Evolutionary conservation across 257 asterid genomes (phyloP).

Genomic region (Leonotis leonurus): DNA sequence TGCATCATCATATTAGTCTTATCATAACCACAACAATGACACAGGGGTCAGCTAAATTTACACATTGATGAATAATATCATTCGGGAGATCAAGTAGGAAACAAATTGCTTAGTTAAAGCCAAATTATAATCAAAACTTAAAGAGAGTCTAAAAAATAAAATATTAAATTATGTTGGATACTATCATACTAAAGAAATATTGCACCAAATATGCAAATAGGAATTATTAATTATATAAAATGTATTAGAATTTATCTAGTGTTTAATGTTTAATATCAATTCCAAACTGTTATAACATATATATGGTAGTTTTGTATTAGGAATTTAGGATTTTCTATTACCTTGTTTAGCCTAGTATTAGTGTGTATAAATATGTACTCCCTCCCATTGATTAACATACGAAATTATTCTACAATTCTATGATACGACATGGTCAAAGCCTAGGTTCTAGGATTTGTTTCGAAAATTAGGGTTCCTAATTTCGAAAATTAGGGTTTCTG

Average conservation of each 20-base stretch:
- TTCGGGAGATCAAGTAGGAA: background rate
- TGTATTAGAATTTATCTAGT: background rate
- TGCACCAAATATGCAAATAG: background rate
- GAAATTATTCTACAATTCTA: too few species aligned
- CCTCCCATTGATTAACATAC: too few species aligned
- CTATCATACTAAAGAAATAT: background rate
- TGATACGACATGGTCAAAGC: too few species aligned
- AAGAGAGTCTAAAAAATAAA: background rate
- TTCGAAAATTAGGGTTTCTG: too few species aligned
- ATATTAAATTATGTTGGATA: background rate
- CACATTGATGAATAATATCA: conserved; percentile 1
- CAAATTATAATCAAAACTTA: background rate
- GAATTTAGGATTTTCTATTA: too few species aligned
- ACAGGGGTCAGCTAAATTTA: background rate
- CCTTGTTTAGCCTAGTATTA: too few species aligned
- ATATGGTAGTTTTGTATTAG: too few species aligned
- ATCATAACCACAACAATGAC: background rate
- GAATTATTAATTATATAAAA: background rate
- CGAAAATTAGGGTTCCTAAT: too few species aligned
- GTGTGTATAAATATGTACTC: too few species aligned
- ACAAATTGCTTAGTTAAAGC: background rate
- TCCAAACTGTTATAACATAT: too few species aligned
- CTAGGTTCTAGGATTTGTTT: too few species aligned
- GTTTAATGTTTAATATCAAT: background rate
- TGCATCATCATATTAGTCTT: background rate